phyloP scores from a whole-genome alignment of 1,284 basidiomycete genomes.

The Coniophora puteana region DNA sequence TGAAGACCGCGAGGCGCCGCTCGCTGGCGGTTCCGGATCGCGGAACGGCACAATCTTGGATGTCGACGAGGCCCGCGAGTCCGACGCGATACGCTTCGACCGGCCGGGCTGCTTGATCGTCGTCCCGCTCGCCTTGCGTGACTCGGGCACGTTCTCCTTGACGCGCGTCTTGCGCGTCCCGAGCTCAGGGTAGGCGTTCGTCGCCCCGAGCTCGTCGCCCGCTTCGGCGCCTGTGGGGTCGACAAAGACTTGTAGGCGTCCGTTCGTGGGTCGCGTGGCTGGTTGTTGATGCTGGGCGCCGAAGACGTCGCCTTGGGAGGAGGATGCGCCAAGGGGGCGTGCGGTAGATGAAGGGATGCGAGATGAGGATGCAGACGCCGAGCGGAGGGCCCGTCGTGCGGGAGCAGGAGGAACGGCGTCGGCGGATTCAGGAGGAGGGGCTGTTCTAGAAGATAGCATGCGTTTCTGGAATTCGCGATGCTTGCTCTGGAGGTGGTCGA shows the following conservation, averaged over 20 bases:
- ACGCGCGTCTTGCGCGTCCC: conserved; percentile 70
- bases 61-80: conserved; percentile 28
- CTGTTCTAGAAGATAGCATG: conserved; percentile 52
- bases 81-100: conserved; percentile 46
- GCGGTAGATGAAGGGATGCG: conserved; percentile 20
- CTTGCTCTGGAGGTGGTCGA: conserved; percentile 72
- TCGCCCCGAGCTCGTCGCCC: conserved; percentile 35
- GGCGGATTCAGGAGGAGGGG: conserved; percentile 25
- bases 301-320: conserved; percentile 21
- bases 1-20: too few species aligned
- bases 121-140: conserved; percentile 61
- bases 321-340: conserved; percentile 18
- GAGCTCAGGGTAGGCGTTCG: conserved; percentile 60
- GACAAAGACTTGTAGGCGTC: conserved; percentile 64
- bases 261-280: conserved; percentile 39
- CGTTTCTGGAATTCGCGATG: conserved; percentile 83
- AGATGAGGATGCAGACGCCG: conserved; percentile 26
- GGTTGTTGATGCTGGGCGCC: too few species aligned
- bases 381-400: conserved; percentile 33
- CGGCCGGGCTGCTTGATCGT: conserved; percentile 59
- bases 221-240: conserved; percentile 55
- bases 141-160: conserved; percentile 71
- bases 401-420: conserved; percentile 25
- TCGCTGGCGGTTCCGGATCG: conserved; percentile 37
- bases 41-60: conserved; percentile 55